Evolutionary conservation across 2,329 filamentous ascomycete species (phyloP).

Genomic region (Fonsecaea nubica): DNA sequence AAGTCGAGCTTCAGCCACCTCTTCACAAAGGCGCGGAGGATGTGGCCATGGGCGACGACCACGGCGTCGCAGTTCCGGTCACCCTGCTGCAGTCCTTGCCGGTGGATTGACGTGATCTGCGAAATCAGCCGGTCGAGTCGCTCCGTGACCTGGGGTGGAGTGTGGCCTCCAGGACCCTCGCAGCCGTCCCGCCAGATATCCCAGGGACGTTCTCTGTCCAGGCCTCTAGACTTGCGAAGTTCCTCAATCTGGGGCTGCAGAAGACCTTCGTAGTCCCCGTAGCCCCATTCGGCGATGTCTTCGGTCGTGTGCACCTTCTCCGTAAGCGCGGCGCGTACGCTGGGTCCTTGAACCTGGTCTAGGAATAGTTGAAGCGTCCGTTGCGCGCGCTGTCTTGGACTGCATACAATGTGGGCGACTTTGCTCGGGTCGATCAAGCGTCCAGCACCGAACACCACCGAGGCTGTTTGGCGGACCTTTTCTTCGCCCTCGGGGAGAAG

Average conservation of each 20-base stretch:
- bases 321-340: constrained; percentile 34
- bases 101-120: constrained; percentile 51
- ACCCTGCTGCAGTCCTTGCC: constrained; percentile 33
- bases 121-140: constrained; percentile 53
- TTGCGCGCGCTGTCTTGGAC: constrained; percentile 57
- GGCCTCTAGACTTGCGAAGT: constrained; percentile 54
- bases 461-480: constrained; percentile 55
- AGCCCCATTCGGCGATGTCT: constrained; percentile 66
- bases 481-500: constrained; percentile 51
- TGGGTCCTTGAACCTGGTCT: constrained; percentile 14
- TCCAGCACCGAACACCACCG: constrained; percentile 56
- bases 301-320: constrained; percentile 49
- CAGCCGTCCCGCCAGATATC: constrained; percentile 67
- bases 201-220: constrained; percentile 59
- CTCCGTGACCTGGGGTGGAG: constrained; percentile 48
- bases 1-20: constrained; percentile 54
- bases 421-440: constrained; percentile 60
- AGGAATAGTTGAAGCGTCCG: constrained; percentile 55
- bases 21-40: constrained; percentile 56
- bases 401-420: constrained; percentile 57
- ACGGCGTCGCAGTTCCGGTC: constrained; percentile 29
- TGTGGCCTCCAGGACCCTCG: constrained; percentile 53
- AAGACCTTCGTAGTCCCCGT: constrained; percentile 68
- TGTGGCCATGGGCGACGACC: constrained; percentile 48
- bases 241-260: constrained; percentile 58